phyloP scores from a whole-genome alignment of 225 moss, liverwort and hornwort genomes.

The Marchantia paleacea region DNA sequence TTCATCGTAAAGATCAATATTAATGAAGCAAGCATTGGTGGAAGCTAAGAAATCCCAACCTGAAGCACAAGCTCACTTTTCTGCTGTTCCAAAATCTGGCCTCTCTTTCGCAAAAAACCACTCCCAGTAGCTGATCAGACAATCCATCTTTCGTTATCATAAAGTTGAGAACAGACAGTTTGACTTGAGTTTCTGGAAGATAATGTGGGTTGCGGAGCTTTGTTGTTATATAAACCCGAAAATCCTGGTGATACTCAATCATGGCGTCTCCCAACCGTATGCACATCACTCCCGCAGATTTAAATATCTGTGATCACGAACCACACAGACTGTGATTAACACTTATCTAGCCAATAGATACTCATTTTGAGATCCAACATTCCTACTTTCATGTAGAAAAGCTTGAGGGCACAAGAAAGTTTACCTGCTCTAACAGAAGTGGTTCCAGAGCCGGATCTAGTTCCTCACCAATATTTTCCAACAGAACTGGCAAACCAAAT shows the following conservation, averaged over 20 bases:
- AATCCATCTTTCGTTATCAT: conserved; percentile 98
- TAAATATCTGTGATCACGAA: conserved; percentile 58
- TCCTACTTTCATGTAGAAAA: not conserved
- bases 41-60: conserved; percentile 28
- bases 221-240: conserved; percentile 80
- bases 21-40: not conserved
- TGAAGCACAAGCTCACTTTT: conserved; percentile 80
- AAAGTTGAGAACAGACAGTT: conserved; percentile 84
- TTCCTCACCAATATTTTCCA: conserved; percentile 93
- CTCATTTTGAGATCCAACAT: not conserved
- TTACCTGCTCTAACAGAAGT: conserved; percentile 71
- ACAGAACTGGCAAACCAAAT: conserved; percentile 86
- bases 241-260: conserved; percentile 73
- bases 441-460: conserved; percentile 88
- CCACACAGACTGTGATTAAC: not conserved
- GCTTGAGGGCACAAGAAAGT: not conserved
- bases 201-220: conserved; percentile 93
- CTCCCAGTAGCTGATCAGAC: conserved; percentile 80
- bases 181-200: conserved; percentile 86
- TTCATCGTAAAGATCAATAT: no score
- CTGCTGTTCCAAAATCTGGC: conserved; percentile 79
- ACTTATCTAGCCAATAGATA: not conserved
- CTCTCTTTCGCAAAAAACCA: conserved; percentile 85
- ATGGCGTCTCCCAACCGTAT: conserved; percentile 74
- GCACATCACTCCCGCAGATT: conserved; percentile 81